Conservation (phyloP, 176 grass and related monocot species). For the Ensete ventricosum region DNA sequence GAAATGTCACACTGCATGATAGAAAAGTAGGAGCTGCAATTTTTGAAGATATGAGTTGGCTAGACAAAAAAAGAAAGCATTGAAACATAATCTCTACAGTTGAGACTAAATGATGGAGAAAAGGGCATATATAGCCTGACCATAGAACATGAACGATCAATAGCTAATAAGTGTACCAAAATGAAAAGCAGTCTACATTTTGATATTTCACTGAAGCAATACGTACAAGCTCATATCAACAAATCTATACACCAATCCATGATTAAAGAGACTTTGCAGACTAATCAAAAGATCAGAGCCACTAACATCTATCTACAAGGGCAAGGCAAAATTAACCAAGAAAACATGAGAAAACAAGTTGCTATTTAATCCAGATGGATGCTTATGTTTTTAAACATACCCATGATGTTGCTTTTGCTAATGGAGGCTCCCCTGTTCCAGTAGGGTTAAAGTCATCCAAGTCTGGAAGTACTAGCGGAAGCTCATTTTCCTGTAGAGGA, state of each 20-base stretch:
- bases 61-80: neutral
- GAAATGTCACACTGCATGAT: neutral
- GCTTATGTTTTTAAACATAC: constrained; percentile 29
- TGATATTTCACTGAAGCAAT: no score
- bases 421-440: constrained; percentile 87
- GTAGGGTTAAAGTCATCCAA: constrained; percentile 94
- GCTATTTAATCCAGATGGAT: neutral
- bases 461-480: constrained; percentile 87
- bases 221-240: no score
- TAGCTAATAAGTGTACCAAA: neutral
- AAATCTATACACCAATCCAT: neutral
- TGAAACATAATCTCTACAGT: neutral
- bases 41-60: neutral
- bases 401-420: constrained; percentile 85
- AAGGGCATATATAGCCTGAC: neutral
- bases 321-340: neutral
- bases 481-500: constrained; percentile 58
- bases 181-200: no score
- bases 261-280: neutral
- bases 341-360: neutral
- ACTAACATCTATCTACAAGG: neutral
- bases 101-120: neutral
- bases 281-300: constrained; percentile 1
- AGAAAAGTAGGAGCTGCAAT: neutral
- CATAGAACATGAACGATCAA: neutral